Evolutionary conservation across 1,284 basidiomycete species (phyloP), one percentile per base, ranked within the genome.

Genomic region (Ustilago loliicola): DNA sequence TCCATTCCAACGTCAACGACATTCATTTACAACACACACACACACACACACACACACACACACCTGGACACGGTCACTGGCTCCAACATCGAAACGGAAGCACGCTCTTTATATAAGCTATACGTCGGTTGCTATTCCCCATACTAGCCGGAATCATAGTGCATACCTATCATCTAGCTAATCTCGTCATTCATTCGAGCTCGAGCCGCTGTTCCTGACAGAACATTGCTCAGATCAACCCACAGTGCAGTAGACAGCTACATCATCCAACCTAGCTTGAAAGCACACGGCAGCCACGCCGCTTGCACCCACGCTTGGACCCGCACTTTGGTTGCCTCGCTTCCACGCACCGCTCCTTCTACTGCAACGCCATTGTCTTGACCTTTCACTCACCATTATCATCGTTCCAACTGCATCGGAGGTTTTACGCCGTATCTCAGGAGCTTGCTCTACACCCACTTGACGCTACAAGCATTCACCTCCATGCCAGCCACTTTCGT

Each of bases 281-380:
- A 15, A 9, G 15, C 34, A 10, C 34, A 10, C 34, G 34, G 34
- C 34, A 36, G 34, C 38, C 11, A 19, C 38, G 38, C 15, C 38
- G 54, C 25, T 36, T 53, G 54, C 21, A 27, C 36, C 54, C 21
- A 27, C 54, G 38, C 54, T 56, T 29, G 34, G 54, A 38, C 32
- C 52, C 13, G 15, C 11, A 19, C 36, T 8, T 40, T 17, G 15
- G 34, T 38, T 23, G 21, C 25, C 54, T 40, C 36, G 13, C 21
- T 38, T 21, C 30, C 10, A 30, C 29, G 17, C 29, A n/a, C 19
- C 15, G 15, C 7, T 21, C 17, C 19, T 21, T n/a, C 19, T 19
- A 21, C 11, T 21, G 7, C 19, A 34, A n/a, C 10, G n/a, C 6
- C 9, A 53, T 53, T 36, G 21, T 25, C 52, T 34, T 30, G 19